Evolutionary conservation across 2,329 filamentous ascomycete genomes (phyloP), one percentile per base, ranked within the genome.

Genomic region (Monosporascus cannonballus): DNA sequence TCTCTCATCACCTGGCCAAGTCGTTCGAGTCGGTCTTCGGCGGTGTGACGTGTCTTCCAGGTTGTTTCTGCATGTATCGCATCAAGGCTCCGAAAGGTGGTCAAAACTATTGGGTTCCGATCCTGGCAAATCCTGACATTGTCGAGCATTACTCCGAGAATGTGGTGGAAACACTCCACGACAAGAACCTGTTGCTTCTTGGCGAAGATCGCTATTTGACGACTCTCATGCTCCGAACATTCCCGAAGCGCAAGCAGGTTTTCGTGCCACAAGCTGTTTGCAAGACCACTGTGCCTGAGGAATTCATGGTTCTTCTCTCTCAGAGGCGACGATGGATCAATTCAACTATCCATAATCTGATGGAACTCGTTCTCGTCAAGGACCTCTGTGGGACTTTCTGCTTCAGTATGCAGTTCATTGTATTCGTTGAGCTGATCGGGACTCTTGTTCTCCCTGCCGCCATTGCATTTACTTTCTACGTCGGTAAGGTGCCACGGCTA

Each of bases 31-130:
- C 92, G 1, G 89, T 96, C 60, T 99, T 99, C 72, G 94, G 94
- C 73, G 94, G 94, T 87, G 94, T 99, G 56, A 99, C 94, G 59
- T 99, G 94, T 79, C 79, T 99, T 62, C 94, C 94, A 17, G 94
- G 94, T 59, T 99, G 94, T 78, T 99, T 99, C 85, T 96, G 91
- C 80, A 99, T 99, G 95, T 99, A 99, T 77, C 89, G 94, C 66
- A 97, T 99, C 82, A 99, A 99, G 75, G 89, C 94, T 30, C 95
- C 94, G 55, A 99, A 99, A 76, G 94, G 94, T 59, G 93, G 89
- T 25, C 91, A 97, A 70, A 97, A 99, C 76, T 99, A 97, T 75
- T 99, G 94, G 94, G 94, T 99, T 24, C 94, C 94, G 7, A 97
- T 99, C 65, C 81, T 99, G 59, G 94, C 94, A 62, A 99, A 99